A percentile compares a stretch with the other conserved stretches of the same genome.
Conservation (phyloP, 2,329 filamentous ascomycete species). For the Trichoderma atroviride region DNA sequence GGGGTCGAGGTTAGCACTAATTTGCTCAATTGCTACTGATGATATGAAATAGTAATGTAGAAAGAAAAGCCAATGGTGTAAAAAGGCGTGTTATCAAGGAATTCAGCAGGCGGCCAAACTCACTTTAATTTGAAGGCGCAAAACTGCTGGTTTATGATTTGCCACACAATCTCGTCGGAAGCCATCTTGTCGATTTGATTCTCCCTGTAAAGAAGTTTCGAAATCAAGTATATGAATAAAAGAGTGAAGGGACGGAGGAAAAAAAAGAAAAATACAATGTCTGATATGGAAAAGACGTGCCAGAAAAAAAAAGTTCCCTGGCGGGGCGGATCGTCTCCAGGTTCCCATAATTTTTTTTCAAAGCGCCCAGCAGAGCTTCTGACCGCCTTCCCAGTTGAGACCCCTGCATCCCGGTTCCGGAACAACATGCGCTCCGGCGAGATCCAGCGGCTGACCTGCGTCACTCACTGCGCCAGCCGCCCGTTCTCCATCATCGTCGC, state of each 20-base stretch:
- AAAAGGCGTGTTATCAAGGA: background rate
- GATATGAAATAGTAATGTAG: background rate
- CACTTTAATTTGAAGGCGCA: slow-evolving; percentile 95
- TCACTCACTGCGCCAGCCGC: slow-evolving; percentile 25
- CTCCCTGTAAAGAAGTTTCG: background rate
- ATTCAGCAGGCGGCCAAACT: slow-evolving; percentile 33
- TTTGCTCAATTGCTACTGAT: background rate
- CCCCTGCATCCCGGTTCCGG: slow-evolving; percentile 26
- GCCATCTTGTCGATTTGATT: slow-evolving; percentile 59
- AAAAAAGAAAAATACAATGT: slow-evolving; percentile 5
- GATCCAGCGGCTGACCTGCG: slow-evolving; percentile 12
- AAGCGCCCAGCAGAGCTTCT: slow-evolving; percentile 1
- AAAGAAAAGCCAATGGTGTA: background rate
- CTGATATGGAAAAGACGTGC: slow-evolving; percentile 18
- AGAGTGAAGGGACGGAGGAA: background rate
- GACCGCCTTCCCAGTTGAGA: slow-evolving; percentile 33
- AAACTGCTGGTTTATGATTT: slow-evolving; percentile 93
- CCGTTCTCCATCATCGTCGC: slow-evolving; percentile 11
- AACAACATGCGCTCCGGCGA: slow-evolving; percentile 25
- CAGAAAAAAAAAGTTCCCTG: slow-evolving; percentile 29
- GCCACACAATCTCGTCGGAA: slow-evolving; percentile 97
- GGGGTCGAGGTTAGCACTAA: slow-evolving; percentile 13
- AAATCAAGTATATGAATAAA: background rate
- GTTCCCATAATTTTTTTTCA: slow-evolving; percentile 31
- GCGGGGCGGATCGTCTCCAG: slow-evolving; percentile 30